Conservation (phyloP, 345 rosid species). For the Nephelium lappaceum region DNA sequence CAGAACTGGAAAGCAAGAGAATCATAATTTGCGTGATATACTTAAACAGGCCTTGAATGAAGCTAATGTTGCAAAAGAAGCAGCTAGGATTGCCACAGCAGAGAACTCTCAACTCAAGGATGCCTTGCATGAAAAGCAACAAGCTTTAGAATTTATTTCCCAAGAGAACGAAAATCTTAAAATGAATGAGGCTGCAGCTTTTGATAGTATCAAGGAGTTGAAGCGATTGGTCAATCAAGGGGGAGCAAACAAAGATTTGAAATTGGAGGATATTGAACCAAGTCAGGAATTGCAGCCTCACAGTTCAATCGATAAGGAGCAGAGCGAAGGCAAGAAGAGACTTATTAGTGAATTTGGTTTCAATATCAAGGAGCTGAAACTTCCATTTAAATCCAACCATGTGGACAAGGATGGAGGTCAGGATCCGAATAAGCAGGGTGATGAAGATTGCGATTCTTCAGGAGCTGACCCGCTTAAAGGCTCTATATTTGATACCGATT, state of each 20-base stretch:
- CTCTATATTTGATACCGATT: constrained; percentile 68
- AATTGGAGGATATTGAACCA: constrained; percentile 24
- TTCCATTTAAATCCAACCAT: constrained; percentile 44
- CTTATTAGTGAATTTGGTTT: constrained; percentile 50
- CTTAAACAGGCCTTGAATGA: constrained; percentile 88
- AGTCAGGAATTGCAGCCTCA: constrained; percentile 29
- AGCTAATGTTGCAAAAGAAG: constrained; percentile 87
- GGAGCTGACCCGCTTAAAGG: constrained; percentile 58
- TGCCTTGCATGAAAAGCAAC: constrained; percentile 57
- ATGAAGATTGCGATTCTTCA: constrained; percentile 24
- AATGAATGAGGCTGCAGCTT: constrained; percentile 57
- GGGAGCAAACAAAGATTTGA: constrained; percentile 29
- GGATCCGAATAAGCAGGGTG: constrained; percentile 20
- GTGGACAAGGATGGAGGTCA: constrained; percentile 37
- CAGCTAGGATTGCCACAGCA: constrained; percentile 64
- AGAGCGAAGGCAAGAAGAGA: constrained; percentile 34
- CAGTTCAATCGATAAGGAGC: constrained; percentile 27
- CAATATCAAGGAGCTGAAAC: constrained; percentile 55
- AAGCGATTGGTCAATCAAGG: constrained; percentile 52
- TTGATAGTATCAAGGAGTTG: constrained; percentile 62
- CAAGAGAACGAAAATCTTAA: constrained; percentile 64
- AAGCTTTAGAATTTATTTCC: constrained; percentile 53
- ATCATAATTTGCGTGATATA: constrained; percentile 63
- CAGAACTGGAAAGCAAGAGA: constrained; percentile 62
- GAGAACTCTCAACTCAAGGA: constrained; percentile 85